Evolutionary conservation across 805 yeast species (phyloP), one percentile per base, ranked within the genome.

Genomic region (Metschnikowia sp.): DNA sequence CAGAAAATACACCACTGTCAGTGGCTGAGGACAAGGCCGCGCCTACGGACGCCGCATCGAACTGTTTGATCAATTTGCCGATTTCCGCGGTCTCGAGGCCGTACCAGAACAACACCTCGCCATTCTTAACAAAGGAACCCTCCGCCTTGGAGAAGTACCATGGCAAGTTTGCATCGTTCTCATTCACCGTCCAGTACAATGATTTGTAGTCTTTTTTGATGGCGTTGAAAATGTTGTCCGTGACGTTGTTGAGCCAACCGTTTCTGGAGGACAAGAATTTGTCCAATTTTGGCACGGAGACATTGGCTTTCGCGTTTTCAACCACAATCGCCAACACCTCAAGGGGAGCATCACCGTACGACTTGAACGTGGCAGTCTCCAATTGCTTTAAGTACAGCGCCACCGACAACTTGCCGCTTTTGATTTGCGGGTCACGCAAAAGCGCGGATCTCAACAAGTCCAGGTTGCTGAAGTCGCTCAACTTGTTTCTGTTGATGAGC

Each of bases 161-260:
- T 32, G 92, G 74, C 52, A 92, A 79, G 65, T 92, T 91, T 50
- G 90, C 82, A 66, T 91, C 96, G 60, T 86, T 91, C 68, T 94
- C 98, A 57, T 82, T 78, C 40, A 89, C 92, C 40, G 83, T 78
- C 99, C 99, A 94, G 68, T 83, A 90, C 59, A 94, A 75, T 7
- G 83, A 67, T 32, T 76, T 58, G 67, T 80, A 86, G 63, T 91
- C 96, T 58, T 83, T 84, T 58, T 77, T 82, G 58, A 94, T 77
- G 12, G 95, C 82, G 45, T 77, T 79, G 80, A 96, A 94, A 44
- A 94, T 86, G 68, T 91, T 92, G 64, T 94, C 99, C 49, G 96
- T 86, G 46, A 94, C 97, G 55, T 92, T 92, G 73, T 94, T 94
- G 64, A 92, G 84, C 99, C 99, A 94, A 39, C 98, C 98, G 45